These are phyloP conservation scores for Stagonosporopsis cucurbitacearum DNA, from an alignment of 2,329 filamentous ascomycete species.

Conservation along the genomic window DNA sequence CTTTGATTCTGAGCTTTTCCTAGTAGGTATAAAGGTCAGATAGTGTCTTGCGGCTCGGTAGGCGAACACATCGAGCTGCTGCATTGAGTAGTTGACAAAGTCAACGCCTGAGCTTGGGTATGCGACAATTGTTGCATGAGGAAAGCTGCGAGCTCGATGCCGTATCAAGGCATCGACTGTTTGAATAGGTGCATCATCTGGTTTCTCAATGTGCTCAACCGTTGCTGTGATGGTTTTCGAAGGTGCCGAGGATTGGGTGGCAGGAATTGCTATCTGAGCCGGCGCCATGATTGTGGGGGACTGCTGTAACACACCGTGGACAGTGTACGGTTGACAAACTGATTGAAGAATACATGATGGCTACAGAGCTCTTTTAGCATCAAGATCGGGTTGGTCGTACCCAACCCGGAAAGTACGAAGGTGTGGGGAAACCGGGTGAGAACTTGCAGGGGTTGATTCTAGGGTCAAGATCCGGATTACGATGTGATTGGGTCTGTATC, in stretches of 20 bases:
- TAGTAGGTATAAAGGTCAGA: constrained; percentile 28
- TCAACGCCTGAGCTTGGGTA: constrained; percentile 54
- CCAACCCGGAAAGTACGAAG: background rate
- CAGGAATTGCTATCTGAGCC: constrained; percentile 25
- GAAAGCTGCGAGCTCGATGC: constrained; percentile 44
- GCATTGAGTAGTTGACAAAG: constrained; percentile 57
- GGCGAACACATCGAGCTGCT: constrained; percentile 54
- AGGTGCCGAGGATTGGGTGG: constrained; percentile 4
- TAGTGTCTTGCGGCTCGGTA: constrained; percentile 35
- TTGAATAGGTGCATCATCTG: constrained; percentile 17
- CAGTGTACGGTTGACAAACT: background rate
- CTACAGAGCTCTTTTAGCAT: background rate
- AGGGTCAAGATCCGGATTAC: background rate
- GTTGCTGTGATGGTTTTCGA: constrained; percentile 1
- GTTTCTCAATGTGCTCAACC: background rate
- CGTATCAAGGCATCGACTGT: constrained; percentile 52
- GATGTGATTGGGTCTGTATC: background rate
- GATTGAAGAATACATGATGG: background rate
- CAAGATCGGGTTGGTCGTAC: background rate
- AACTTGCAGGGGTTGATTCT: no score
- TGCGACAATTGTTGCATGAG: constrained; percentile 50
- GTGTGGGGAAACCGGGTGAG: background rate
- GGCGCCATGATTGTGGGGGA: constrained; percentile 24
- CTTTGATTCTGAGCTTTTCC: constrained; percentile 19
- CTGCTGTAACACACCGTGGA: background rate